These are phyloP conservation scores for Crepidotus sp. DNA, from an alignment of 1,284 basidiomycete species.

Conservation along the genomic window DNA sequence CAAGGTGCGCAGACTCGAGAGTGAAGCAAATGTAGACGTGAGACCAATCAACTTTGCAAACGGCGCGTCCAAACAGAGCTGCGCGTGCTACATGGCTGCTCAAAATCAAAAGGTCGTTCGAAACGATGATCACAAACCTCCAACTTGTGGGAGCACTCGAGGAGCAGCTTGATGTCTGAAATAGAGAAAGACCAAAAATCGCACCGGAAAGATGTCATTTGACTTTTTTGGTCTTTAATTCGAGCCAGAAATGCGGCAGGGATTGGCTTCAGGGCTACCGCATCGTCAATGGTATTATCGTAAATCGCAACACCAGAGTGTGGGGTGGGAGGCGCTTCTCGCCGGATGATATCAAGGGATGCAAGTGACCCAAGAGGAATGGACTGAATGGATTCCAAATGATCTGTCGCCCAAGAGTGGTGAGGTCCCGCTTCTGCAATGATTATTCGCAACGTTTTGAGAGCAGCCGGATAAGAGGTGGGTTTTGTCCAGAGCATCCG, in stretches of 20 bases:
- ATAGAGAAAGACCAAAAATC: constrained; percentile 32
- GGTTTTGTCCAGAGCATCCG: constrained; percentile 29
- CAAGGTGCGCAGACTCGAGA: constrained; percentile 24
- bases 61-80: constrained; percentile 28
- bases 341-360: constrained; percentile 24
- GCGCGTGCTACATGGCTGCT: constrained; percentile 21
- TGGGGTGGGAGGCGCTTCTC: constrained; percentile 19
- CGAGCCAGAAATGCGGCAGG: constrained; percentile 24
- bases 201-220: constrained; percentile 26
- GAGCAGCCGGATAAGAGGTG: constrained; percentile 19
- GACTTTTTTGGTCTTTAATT: constrained; percentile 20
- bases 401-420: constrained; percentile 34
- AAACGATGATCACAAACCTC: constrained; percentile 21
- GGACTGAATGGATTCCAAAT: constrained; percentile 27
- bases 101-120: background rate
- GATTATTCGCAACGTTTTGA: constrained; percentile 24
- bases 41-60: constrained; percentile 28
- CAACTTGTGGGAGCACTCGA: constrained; percentile 26
- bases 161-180: constrained; percentile 26
- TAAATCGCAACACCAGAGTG: constrained; percentile 18
- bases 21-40: constrained; percentile 25
- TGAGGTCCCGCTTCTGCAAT: constrained; percentile 27
- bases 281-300: constrained; percentile 22
- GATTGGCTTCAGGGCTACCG: constrained; percentile 23
- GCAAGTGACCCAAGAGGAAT: constrained; percentile 23